phyloP scores from a whole-genome alignment of 2,329 filamentous ascomycete genomes.

The Pseudofabraea citricarpa region DNA sequence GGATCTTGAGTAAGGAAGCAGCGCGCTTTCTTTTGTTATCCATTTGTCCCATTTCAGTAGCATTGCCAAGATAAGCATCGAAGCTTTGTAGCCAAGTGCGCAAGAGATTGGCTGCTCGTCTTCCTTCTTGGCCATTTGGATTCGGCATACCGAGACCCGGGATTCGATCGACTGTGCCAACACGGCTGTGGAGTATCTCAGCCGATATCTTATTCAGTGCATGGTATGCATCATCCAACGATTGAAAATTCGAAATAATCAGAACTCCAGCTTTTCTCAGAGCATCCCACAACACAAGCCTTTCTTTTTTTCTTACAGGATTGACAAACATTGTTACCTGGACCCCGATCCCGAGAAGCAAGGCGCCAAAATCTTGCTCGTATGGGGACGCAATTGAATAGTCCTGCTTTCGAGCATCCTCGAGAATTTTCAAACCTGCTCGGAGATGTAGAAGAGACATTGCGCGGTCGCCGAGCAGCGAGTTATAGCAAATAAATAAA shows the following conservation, averaged over 20 bases:
- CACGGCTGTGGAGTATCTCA: neutral
- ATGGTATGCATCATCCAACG: neutral
- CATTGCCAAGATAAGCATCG: slow-evolving; percentile 10
- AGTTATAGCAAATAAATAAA: neutral
- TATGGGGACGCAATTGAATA: slow-evolving; percentile 12
- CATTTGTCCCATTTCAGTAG: neutral
- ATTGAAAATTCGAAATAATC: neutral
- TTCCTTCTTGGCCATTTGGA: neutral
- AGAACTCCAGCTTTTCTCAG: slow-evolving; percentile 13
- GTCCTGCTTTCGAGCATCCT: slow-evolving; percentile 7
- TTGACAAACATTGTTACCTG: slow-evolving; percentile 23
- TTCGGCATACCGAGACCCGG: slow-evolving; percentile 1
- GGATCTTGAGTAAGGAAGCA: slow-evolving; percentile 14
- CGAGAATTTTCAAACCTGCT: slow-evolving; percentile 20
- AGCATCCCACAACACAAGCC: slow-evolving; percentile 15
- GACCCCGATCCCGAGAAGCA: slow-evolving; percentile 20
- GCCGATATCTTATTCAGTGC: neutral
- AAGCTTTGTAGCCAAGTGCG: slow-evolving; percentile 15
- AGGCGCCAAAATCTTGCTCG: slow-evolving; percentile 18
- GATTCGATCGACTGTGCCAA: neutral
- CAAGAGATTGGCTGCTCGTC: slow-evolving; percentile 6
- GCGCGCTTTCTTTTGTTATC: neutral
- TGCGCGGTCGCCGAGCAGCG: slow-evolving; percentile 2
- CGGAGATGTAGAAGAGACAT: slow-evolving; percentile 23
- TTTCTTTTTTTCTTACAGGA: slow-evolving; percentile 15